Percentiles rank a stretch among this genome's conserved stretches.
phyloP scores from a whole-genome alignment of 805 yeast genomes.

The Ogataea salicorniae region DNA sequence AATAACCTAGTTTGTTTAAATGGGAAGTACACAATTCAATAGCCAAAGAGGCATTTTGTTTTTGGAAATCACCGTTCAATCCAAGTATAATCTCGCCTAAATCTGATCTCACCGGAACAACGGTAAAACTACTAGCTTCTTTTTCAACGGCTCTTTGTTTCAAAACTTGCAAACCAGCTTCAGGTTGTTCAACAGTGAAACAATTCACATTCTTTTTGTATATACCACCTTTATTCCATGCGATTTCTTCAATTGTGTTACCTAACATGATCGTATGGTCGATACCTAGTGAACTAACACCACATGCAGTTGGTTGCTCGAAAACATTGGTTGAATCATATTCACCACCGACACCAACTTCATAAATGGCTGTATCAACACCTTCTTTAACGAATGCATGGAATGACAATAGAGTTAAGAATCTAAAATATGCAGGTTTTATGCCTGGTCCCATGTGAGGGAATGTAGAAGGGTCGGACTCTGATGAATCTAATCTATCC shows the following conservation, averaged over 20 bases:
- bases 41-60: slow-evolving; percentile 83
- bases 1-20: slow-evolving; percentile 44
- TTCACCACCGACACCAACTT: slow-evolving; percentile 98
- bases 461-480: slow-evolving; percentile 50
- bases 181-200: slow-evolving; percentile 53
- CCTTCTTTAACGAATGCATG: slow-evolving; percentile 85
- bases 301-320: slow-evolving; percentile 75
- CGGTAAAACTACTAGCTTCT: slow-evolving; percentile 39
- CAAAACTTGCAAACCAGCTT: slow-evolving; percentile 51
- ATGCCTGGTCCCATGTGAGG: slow-evolving; percentile 70
- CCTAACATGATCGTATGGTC: slow-evolving; percentile 91
- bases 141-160: slow-evolving; percentile 66
- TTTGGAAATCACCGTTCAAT: slow-evolving; percentile 80
- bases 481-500: slow-evolving; percentile 59
- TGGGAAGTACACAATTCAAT: slow-evolving; percentile 62
- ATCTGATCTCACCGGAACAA: slow-evolving; percentile 44
- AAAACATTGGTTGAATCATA: slow-evolving; percentile 94
- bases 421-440: slow-evolving; percentile 92
- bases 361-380: slow-evolving; percentile 91
- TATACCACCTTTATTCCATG: slow-evolving; percentile 96
- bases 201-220: slow-evolving; percentile 68
- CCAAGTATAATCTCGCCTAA: slow-evolving; percentile 51
- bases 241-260: slow-evolving; percentile 77
- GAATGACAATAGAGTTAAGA: slow-evolving; percentile 81
- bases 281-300: slow-evolving; percentile 80